A percentile compares a stretch with the other conserved stretches of the same genome.
Conservation (phyloP, 2,329 filamentous ascomycete species). For the Fusarium oxysporum region DNA sequence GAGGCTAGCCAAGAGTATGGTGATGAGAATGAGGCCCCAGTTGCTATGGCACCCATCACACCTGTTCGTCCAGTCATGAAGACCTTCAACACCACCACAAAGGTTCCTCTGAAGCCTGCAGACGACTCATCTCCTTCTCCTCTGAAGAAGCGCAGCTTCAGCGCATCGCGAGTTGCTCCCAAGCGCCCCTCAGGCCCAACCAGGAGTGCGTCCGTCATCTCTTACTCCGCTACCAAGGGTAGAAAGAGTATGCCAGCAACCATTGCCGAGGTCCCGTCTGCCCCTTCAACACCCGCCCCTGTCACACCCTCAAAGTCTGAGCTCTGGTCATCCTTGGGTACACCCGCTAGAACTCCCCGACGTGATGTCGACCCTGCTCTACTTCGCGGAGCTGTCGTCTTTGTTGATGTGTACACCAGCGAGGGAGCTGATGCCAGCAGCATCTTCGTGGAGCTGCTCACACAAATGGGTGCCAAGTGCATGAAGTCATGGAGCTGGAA, state of each 20-base stretch:
- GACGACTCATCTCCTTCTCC: constrained; percentile 66
- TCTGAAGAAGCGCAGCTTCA: constrained; percentile 63
- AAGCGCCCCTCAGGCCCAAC: constrained; percentile 57
- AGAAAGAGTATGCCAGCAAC: constrained; percentile 44
- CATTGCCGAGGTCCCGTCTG: constrained; percentile 37
- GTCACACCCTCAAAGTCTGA: constrained; percentile 61
- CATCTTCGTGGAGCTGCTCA: constrained; percentile 84
- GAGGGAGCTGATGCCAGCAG: constrained; percentile 83
- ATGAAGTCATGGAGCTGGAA: constrained; percentile 83
- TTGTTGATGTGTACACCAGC: constrained; percentile 84
- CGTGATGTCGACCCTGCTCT: constrained; percentile 64
- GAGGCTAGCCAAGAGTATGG: constrained; percentile 74
- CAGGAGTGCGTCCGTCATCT: constrained; percentile 65
- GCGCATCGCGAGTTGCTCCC: constrained; percentile 60
- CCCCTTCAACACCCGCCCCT: constrained; percentile 50
- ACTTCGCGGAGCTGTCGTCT: constrained; percentile 79
- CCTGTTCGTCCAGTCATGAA: constrained; percentile 65
- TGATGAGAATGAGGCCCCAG: constrained; percentile 72
- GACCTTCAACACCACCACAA: constrained; percentile 76
- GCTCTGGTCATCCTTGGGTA: constrained; percentile 65
- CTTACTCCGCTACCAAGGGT: constrained; percentile 64
- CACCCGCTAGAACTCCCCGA: constrained; percentile 67
- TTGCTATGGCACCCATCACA: constrained; percentile 64
- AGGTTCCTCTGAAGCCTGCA: constrained; percentile 78
- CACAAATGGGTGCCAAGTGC: constrained; percentile 84